Base-by-base conservation (phyloP, 1,139 yeast genomes). In the Spathaspora sp. region DNA sequence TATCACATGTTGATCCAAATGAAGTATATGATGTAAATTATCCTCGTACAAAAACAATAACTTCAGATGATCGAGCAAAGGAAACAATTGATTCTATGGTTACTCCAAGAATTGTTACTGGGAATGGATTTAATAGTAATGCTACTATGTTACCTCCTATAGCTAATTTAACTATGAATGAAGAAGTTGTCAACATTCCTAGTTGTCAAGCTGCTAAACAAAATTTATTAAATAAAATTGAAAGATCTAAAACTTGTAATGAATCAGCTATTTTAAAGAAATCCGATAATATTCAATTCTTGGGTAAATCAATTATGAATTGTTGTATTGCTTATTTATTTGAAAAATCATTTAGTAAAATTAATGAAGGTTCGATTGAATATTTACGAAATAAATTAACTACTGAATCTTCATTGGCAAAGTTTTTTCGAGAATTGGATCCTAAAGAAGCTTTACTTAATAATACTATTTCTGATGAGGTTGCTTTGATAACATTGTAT, bases 161-260 rank as follows among this genome's bases (percentile, higher is more conserved):
- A 10, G 42, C 48, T 8, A 52, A 46, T 31, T 40, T 47, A 3
- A 40, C 41, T 9, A 42, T 42, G 47, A 43, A 42, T 41, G 48
- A 43, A 18, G 42, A 33, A 23, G 40, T 44, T 13, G 43, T 41
- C 39, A 41, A 37, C 13, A 27, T 47, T 24, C 52, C 52, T 5
- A 46, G 43, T 41, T 47, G 50, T 7, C 43, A 44, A 17, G 43
- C 63, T 1, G 65, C 68, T 16, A 63, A 61, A 38, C 49, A 56
- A 1, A 54, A 60, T 7, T 52, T 73, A 3, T 53, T 74, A 7
- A 67, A 70, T 51, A 74, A 71, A 45, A 76, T 86, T 45, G 86
- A 84, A 55, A 72, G 80, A 45, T 84, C 90, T 7, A 80, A 78
- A 51, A 76, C 87, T n/a, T 85, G 90, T 53, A 71, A 76, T 25